Evolutionary conservation across 2,329 filamentous ascomycete genomes (phyloP), one percentile per base, ranked within the genome.

Genomic region (Pyrenophora tritici-repentis): DNA sequence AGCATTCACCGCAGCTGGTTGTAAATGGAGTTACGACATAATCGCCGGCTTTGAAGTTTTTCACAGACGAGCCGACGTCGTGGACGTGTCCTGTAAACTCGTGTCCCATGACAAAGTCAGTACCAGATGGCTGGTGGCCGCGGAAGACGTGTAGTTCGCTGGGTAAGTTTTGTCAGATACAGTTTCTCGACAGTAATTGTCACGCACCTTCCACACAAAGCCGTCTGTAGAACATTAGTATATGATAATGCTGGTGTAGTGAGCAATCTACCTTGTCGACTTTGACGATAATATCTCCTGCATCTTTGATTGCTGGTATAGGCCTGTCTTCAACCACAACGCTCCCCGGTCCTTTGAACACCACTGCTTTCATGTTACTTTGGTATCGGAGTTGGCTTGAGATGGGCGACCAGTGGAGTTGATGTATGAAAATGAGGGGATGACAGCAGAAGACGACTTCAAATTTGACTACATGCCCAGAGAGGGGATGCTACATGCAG

Each of bases 141-240:
- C 91, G 88, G 76, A 87, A 96, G 46, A 90, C 86, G 74, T 96
- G 92, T 32, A 96, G 80, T 69, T 96, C 91, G 67, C 89, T 92
- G 58, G 34, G 31, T 22, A 13, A 10, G 36, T 34, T 38, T n/a
- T 12, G 29, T 62, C 26, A 65, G 54, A 47, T 2, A n/a, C 13
- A 13, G 9, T 1, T 8, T 5, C 34, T 17, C 3, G 8, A n/a
- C 4, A 13, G 18, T 8, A 6, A 8, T 14, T 18, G n/a, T 18
- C 7, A 52, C 24, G 78, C 77, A 92, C 90, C 89, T 93, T 70
- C 92, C 92, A 71, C 92, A 97, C 26, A 97, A 81, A 13, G 90
- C 92, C 20, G 91, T 89, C 63, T 73, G 29, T 4, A 12, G 39
- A 20, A 8, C 3, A 38, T 66, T 33, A 66, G 63, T 38, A n/a